Percentiles rank a stretch among this genome's conserved stretches.
These are phyloP conservation scores for Cladophialophora psammophila DNA, from an alignment of 2,329 filamentous ascomycete genomes.

Conservation along the genomic window DNA sequence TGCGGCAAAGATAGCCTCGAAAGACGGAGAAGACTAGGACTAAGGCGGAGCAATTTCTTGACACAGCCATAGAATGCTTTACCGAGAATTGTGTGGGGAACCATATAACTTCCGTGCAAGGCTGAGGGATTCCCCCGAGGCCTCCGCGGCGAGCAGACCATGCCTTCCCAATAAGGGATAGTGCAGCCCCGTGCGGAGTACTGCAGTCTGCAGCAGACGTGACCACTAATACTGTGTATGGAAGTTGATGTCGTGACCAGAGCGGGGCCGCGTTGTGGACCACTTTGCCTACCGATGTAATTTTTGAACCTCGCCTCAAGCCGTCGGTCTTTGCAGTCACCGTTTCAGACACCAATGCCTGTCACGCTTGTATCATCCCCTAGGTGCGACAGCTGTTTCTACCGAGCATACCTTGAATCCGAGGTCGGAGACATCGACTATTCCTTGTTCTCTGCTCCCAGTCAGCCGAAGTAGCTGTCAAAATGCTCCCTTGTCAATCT, in stretches of 20 bases:
- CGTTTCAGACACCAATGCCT: neutral
- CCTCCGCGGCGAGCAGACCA: neutral
- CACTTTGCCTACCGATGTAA: neutral
- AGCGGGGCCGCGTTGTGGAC: neutral
- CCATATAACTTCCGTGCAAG: neutral
- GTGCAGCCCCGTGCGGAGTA: constrained; percentile 1
- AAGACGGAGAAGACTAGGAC: neutral
- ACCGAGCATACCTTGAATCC: neutral
- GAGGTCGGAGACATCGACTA: neutral
- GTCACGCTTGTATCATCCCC: neutral
- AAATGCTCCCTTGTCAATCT: constrained; percentile 8
- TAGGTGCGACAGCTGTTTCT: neutral
- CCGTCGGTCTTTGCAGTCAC: neutral
- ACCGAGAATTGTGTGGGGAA: neutral
- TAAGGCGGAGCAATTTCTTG: neutral
- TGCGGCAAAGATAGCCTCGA: constrained; percentile 1
- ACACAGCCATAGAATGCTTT: neutral
- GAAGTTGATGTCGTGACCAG: neutral
- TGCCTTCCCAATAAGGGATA: neutral
- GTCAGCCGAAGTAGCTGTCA: neutral
- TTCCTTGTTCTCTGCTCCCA: neutral
- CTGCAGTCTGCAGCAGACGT: neutral
- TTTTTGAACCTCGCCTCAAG: neutral
- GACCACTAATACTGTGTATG: neutral
- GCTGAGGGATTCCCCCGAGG: neutral